Evolutionary conservation across 1,139 yeast species (phyloP).

Genomic region (Magnusiomyces starmeri): DNA sequence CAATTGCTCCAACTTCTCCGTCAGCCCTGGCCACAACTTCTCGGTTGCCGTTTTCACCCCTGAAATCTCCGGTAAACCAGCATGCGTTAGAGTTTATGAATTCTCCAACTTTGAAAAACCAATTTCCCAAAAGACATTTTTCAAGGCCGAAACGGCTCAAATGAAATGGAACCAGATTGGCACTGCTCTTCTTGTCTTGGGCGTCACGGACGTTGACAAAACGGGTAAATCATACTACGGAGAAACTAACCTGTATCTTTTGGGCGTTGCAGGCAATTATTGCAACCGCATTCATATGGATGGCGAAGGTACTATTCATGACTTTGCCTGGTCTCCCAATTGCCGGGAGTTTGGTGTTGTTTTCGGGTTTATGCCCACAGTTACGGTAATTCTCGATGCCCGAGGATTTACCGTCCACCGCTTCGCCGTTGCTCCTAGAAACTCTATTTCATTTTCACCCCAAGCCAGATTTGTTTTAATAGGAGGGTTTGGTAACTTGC

Average conservation of each 20-base stretch:
- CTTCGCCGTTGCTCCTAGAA: slow-evolving; percentile 81
- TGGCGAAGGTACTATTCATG: slow-evolving; percentile 95
- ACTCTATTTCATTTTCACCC: slow-evolving; percentile 87
- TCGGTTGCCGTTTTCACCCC: slow-evolving; percentile 90
- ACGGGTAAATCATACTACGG: slow-evolving; percentile 95
- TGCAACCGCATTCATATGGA: slow-evolving; percentile 83
- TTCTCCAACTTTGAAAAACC: slow-evolving; percentile 67
- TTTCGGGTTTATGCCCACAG: slow-evolving; percentile 97
- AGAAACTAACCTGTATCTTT: slow-evolving; percentile 82
- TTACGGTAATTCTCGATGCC: slow-evolving; percentile 89
- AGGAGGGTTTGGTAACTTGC: slow-evolving; percentile 97
- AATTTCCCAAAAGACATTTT: slow-evolving; percentile 78
- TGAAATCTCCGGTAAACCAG: slow-evolving; percentile 72
- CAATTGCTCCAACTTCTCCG: slow-evolving; percentile 43
- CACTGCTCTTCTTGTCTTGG: slow-evolving; percentile 86
- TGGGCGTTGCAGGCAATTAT: slow-evolving; percentile 88
- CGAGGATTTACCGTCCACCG: slow-evolving; percentile 84
- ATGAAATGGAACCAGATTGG: slow-evolving; percentile 93
- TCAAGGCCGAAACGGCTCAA: slow-evolving; percentile 91
- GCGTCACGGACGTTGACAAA: slow-evolving; percentile 93
- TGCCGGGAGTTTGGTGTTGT: slow-evolving; percentile 96
- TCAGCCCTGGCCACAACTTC: slow-evolving; percentile 87
- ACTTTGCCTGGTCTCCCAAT: slow-evolving; percentile 94
- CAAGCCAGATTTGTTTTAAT: slow-evolving; percentile 86
- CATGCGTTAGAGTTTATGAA: slow-evolving; percentile 76